Evolutionary conservation across 352 stramenopile species (phyloP).

Genomic region (Achlya hypogyna): DNA sequence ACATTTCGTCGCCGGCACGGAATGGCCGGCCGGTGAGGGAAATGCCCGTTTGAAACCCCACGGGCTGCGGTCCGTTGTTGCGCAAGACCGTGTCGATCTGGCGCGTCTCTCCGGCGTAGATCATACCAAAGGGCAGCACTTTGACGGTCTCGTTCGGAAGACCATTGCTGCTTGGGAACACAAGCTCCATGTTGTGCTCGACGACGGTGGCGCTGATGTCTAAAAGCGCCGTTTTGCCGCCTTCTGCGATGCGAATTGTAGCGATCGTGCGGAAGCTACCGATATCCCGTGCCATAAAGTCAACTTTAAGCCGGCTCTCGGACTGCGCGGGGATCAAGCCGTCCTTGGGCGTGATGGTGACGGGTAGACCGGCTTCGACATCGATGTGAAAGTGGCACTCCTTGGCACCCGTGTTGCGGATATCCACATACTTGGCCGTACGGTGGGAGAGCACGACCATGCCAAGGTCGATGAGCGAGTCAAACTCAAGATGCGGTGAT

Average conservation of each 20-base stretch:
- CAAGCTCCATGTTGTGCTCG: conserved; percentile 78
- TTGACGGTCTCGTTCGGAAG: conserved; percentile 33
- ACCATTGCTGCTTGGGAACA: conserved; percentile 32
- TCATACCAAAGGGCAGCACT: conserved; percentile 53
- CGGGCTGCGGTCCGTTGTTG: conserved; percentile 65
- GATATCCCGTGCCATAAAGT: neutral
- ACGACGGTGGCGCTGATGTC: conserved; percentile 75
- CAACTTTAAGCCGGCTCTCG: conserved; percentile 22
- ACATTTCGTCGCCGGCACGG: conserved; percentile 14
- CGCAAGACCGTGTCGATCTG: conserved; percentile 53
- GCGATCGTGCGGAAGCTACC: conserved; percentile 19
- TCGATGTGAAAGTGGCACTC: conserved; percentile 42
- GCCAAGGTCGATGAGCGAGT: conserved; percentile 47
- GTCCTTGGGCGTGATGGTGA: conserved; percentile 29
- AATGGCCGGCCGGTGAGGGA: conserved; percentile 13
- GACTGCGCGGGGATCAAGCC: conserved; percentile 26
- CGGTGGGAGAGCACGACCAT: conserved; percentile 55
- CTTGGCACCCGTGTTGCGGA: conserved; percentile 40
- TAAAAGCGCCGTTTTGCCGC: conserved; percentile 33
- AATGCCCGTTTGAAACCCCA: conserved; percentile 46
- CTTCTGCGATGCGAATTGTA: neutral
- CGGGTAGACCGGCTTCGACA: conserved; percentile 20
- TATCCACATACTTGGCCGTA: conserved; percentile 37
- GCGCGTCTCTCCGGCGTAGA: conserved; percentile 54
- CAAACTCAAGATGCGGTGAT: conserved; percentile 47